Percentiles rank a stretch among this genome's conserved stretches.
Evolutionary conservation across 2,329 filamentous ascomycete genomes (phyloP).

Genomic region (Cercospora citrullina): DNA sequence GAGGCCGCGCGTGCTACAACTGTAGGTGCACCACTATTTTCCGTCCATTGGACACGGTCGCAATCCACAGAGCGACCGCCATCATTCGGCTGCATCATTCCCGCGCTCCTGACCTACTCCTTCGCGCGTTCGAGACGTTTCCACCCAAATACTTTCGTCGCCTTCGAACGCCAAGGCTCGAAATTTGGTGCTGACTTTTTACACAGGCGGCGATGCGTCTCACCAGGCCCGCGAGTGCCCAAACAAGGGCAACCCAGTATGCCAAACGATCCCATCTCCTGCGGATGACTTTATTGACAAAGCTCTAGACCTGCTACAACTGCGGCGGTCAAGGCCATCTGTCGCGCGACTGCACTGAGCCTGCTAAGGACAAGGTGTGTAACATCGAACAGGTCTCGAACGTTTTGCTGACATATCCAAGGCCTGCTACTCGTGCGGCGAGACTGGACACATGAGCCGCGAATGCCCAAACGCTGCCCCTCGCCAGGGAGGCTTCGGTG

Average conservation of each 20-base stretch:
- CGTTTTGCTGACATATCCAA: constrained; percentile 35
- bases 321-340: constrained; percentile 53
- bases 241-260: constrained; percentile 46
- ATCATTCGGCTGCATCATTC: background rate
- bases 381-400: background rate
- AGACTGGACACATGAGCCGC: constrained; percentile 86
- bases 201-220: constrained; percentile 49
- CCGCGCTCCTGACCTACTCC: background rate
- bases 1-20: constrained; percentile 59
- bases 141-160: background rate
- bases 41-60: background rate
- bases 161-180: constrained; percentile 11
- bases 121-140: background rate
- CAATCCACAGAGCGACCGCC: background rate
- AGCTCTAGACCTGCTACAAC: constrained; percentile 45
- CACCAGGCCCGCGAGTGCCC: constrained; percentile 55
- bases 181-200: constrained; percentile 25
- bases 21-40: constrained; percentile 46
- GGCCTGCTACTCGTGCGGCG: constrained; percentile 65
- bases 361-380: constrained; percentile 78
- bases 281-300: constrained; percentile 40
- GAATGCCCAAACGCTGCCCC: constrained; percentile 64
- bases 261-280: background rate
- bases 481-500: constrained; percentile 50
- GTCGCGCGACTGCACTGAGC: constrained; percentile 84